Percentiles rank a stretch among this genome's conserved stretches.
These are phyloP conservation scores for Oryza nivara DNA, from an alignment of 176 grass and related monocot genomes.

Conservation along the genomic window DNA sequence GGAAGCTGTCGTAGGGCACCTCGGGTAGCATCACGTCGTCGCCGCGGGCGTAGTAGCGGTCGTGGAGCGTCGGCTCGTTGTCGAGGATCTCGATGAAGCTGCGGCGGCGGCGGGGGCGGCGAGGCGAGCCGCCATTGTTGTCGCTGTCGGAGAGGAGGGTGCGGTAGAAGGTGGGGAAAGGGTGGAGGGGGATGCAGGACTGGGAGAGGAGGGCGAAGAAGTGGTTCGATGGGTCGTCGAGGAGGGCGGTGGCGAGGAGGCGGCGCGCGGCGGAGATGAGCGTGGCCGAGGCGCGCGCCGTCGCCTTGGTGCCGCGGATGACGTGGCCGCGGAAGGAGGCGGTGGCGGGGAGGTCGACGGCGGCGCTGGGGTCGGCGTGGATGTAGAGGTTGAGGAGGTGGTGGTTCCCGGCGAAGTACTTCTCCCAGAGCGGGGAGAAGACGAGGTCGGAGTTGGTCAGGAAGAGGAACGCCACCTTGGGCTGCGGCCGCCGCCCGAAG, in stretches of 20 bases:
- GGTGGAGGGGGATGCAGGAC: constrained; percentile 73
- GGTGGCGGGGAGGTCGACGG: constrained; percentile 34
- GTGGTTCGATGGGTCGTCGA: constrained; percentile 76
- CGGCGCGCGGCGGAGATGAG: constrained; percentile 87
- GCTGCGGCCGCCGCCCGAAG: constrained; percentile 28
- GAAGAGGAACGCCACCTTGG: constrained; percentile 96
- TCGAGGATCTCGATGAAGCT: constrained; percentile 98
- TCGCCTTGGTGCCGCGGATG: constrained; percentile 71
- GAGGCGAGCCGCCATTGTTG: not conserved
- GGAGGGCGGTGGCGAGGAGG: constrained; percentile 76
- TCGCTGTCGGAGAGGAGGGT: constrained; percentile 42
- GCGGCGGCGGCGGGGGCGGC: constrained; percentile 40
- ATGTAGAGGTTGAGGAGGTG: constrained; percentile 85
- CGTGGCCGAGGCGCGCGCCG: constrained; percentile 76
- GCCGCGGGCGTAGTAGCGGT: constrained; percentile 84
- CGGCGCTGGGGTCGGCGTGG: constrained; percentile 67
- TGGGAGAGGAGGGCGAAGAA: constrained; percentile 91
- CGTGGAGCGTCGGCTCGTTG: constrained; percentile 61
- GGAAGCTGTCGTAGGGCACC: constrained; percentile 81
- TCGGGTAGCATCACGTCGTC: constrained; percentile 81
- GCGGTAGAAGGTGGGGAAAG: constrained; percentile 66
- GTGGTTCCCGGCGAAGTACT: constrained; percentile 64
- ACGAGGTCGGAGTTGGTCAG: constrained; percentile 78
- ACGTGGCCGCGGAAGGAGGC: constrained; percentile 61
- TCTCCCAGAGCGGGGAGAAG: constrained; percentile 94